Conservation (phyloP, 148 eudicot species). For the Diospyros lotus region DNA sequence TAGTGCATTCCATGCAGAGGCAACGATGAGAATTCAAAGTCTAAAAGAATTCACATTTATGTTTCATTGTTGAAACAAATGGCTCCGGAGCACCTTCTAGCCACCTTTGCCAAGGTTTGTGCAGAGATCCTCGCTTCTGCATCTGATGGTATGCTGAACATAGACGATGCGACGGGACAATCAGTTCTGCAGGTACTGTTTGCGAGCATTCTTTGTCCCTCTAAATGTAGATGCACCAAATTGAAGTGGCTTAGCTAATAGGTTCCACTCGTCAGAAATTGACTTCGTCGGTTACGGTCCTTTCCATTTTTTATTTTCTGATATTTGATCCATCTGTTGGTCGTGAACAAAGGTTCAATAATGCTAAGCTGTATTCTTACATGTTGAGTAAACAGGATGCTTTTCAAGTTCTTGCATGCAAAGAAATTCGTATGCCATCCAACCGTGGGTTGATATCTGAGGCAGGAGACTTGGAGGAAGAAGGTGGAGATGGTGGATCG, state of each 20-base stretch:
- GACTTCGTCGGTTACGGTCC: neutral
- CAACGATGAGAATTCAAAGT: conserved; percentile 70
- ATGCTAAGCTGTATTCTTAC: no score
- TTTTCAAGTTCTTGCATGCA: conserved; percentile 73
- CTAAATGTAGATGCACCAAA: neutral
- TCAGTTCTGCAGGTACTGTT: conserved; percentile 76
- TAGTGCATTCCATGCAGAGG: conserved; percentile 40
- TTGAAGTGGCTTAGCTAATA: conserved; percentile 5
- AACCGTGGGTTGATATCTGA: conserved; percentile 61
- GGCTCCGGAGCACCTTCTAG: conserved; percentile 95
- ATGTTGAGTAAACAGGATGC: conserved; percentile 62
- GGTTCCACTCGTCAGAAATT: neutral
- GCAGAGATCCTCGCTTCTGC: conserved; percentile 96
- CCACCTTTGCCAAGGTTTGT: conserved; percentile 94
- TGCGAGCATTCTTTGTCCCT: no score
- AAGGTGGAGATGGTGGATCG: conserved; percentile 42
- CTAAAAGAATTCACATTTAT: conserved; percentile 83
- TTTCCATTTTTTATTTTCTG: neutral
- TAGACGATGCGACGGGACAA: conserved; percentile 68
- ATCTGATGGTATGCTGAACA: conserved; percentile 75
- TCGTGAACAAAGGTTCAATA: no score
- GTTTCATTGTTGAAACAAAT: conserved; percentile 85
- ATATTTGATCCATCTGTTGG: neutral
- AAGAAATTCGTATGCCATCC: conserved; percentile 78
- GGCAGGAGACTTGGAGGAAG: conserved; percentile 61